These are phyloP conservation scores for Erysimum cheiranthoides DNA, from an alignment of 345 rosid species.

Conservation along the genomic window DNA sequence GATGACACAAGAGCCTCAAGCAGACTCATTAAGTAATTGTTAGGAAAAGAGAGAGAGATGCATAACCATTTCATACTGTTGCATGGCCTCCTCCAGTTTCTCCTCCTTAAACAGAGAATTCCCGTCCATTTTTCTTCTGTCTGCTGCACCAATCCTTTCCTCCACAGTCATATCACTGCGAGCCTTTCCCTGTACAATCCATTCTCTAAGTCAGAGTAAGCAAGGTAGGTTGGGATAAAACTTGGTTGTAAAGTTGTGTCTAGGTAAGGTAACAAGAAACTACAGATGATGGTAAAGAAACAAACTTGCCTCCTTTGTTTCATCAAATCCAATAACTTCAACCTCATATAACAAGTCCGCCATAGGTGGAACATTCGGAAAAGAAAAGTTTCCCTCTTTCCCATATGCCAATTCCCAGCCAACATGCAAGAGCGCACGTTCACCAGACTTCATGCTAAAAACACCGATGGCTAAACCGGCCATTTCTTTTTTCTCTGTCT, in stretches of 20 bases:
- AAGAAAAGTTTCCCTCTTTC: slow-evolving; percentile 93
- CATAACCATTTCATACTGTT: slow-evolving; percentile 95
- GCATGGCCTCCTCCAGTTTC: slow-evolving; percentile 94
- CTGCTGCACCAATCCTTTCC: slow-evolving; percentile 94
- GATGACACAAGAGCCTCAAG: background rate
- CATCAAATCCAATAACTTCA: slow-evolving; percentile 96
- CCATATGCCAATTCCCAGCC: slow-evolving; percentile 97
- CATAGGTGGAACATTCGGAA: slow-evolving; percentile 94
- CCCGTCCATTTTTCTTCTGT: slow-evolving; percentile 93
- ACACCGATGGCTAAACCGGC: slow-evolving; percentile 89
- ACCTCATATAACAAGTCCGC: slow-evolving; percentile 87
- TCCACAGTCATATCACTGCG: slow-evolving; percentile 98
- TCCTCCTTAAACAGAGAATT: slow-evolving; percentile 78
- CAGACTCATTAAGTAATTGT: background rate
- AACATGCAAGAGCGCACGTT: slow-evolving; percentile 75
- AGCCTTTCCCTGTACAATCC: slow-evolving; percentile 74
- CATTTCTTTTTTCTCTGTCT: slow-evolving; percentile 89
- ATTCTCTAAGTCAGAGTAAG: slow-evolving; percentile 23
- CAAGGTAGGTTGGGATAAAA: slow-evolving; percentile 9
- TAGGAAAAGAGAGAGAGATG: slow-evolving; percentile 39
- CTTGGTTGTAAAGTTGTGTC: slow-evolving; percentile 7
- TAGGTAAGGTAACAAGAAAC: slow-evolving; percentile 14
- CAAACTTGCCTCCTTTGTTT: slow-evolving; percentile 84
- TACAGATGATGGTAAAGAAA: background rate
- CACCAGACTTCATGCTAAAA: slow-evolving; percentile 89